Conservation (phyloP, 805 yeast species). For the Teunomyces lycoperdinae region DNA sequence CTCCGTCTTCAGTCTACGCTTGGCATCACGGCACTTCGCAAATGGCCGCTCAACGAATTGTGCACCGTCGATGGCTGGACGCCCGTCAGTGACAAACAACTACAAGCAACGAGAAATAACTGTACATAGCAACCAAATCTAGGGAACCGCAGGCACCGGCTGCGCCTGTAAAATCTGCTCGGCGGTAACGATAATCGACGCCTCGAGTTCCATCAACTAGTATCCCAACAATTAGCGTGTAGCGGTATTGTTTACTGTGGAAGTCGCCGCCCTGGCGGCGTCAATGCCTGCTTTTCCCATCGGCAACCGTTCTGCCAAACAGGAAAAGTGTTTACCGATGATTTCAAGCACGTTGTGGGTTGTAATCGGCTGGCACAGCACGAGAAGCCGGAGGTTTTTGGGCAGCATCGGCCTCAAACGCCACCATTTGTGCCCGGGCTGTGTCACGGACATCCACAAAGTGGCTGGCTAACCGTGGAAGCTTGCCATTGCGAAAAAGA, state of each 20-base stretch:
- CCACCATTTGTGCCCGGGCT: constrained; percentile 14
- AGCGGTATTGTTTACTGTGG: constrained; percentile 12
- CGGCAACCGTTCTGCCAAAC: constrained; percentile 13
- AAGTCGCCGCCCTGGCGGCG: neutral
- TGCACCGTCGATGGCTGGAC: constrained; percentile 52
- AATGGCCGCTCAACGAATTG: constrained; percentile 75
- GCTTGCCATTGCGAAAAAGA: constrained; percentile 1
- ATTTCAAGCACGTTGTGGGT: constrained; percentile 17
- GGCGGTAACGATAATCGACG: constrained; percentile 20
- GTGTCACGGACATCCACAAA: constrained; percentile 16
- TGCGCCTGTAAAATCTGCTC: constrained; percentile 15
- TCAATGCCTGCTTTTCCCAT: constrained; percentile 14
- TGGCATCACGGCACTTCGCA: constrained; percentile 61
- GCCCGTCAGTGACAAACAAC: constrained; percentile 18
- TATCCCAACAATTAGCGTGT: constrained; percentile 19
- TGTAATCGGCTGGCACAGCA: constrained; percentile 17
- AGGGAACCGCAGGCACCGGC: constrained; percentile 46
- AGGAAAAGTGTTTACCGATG: constrained; percentile 21
- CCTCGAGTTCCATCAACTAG: constrained; percentile 15
- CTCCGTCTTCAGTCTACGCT: constrained; percentile 48
- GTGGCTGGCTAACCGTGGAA: constrained; percentile 14
- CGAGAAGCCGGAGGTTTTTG: constrained; percentile 27
- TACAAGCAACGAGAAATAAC: constrained; percentile 28
- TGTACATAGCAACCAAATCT: constrained; percentile 42
- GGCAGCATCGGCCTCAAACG: constrained; percentile 12